Percentiles rank a stretch among this genome's conserved stretches.
Evolutionary conservation across 371 early-diverging fungal genomes (phyloP).

Genomic region (Batkoa obscura): DNA sequence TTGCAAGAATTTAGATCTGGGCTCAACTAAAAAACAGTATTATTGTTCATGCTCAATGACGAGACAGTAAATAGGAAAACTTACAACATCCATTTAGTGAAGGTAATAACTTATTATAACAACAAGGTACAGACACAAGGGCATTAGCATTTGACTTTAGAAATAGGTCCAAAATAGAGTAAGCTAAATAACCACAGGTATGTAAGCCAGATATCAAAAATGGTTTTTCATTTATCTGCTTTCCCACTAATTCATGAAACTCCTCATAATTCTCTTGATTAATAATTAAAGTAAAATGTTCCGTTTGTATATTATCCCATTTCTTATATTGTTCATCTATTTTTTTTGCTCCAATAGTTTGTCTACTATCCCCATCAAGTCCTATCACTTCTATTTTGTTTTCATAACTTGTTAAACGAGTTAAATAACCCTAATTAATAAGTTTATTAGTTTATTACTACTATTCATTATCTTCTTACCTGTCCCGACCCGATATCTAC

Average conservation of each 20-base stretch:
- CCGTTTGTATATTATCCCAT: no score
- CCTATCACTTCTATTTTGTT: slow-evolving; percentile 52
- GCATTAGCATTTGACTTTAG: slow-evolving; percentile 34
- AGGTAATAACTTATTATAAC: slow-evolving; percentile 39
- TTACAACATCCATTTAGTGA: no score
- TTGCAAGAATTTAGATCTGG: slow-evolving; percentile 7
- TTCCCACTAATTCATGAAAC: slow-evolving; percentile 26
- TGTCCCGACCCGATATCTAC: slow-evolving; percentile 44
- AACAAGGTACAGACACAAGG: slow-evolving; percentile 68
- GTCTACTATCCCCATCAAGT: slow-evolving; percentile 51
- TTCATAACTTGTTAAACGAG: slow-evolving; percentile 47
- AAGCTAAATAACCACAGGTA: slow-evolving; percentile 68
- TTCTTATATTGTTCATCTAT: neutral
- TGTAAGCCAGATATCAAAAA: slow-evolving; percentile 69
- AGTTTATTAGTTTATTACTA: slow-evolving; percentile 7
- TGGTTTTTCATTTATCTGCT: no score
- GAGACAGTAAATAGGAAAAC: no score
- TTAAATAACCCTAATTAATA: slow-evolving; percentile 45
- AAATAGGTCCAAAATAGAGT: slow-evolving; percentile 50
- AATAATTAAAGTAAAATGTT: no score
- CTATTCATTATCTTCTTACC: neutral
- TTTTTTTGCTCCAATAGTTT: slow-evolving; percentile 58
- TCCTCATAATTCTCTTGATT: slow-evolving; percentile 7
- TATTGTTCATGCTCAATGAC: no score
- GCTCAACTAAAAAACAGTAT: neutral